Base-by-base conservation (phyloP, 176 grass and related monocot genomes). In the Oryza nivara region DNA sequence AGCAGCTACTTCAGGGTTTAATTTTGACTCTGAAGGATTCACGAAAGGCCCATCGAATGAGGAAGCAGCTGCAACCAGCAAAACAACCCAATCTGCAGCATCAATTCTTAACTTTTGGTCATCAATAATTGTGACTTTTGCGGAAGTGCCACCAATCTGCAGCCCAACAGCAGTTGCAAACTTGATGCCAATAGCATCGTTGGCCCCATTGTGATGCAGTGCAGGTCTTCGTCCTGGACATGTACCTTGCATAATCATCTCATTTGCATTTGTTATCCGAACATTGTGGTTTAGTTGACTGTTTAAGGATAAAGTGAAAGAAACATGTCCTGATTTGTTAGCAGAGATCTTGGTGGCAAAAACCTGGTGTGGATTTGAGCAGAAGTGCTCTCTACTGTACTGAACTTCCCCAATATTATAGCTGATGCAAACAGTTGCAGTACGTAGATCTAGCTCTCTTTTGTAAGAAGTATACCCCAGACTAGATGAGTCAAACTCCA, bases 391-490 rank as follows among this genome's bases (percentile, higher is more conserved):
- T 66, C 94, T 89, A 16, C 70, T 89, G 86, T 90, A 94, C 77
- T 80, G 83, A 8, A 97, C 90, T 66, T 77, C 70, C 7, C 88
- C 92, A 68, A 89, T 36, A 40, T 44, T 83, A 74, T 94, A 97
- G 14, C 74, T 86, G 82, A 89, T 56, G 15, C 19, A 46, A 9
- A 85, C 86, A 5, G 80, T 90, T 36, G 90, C 88, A 49, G 83
- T 90, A 65, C 77, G 84, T 52, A 97, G 58, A 88, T 97, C 94
- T 72, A 97, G 80, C 85, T 97, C 89, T 76, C 92, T 90, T 86
- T 75, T 83, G 78, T 97, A 97, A 51, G 70, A 87, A 79, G 52
- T 77, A 46, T 87, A 92, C 32, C 38, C 64, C 26, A 61, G 40
- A 73, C 10, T 35, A 13, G 85, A 34, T 65, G 47, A 64, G 14